Evolutionary conservation across 1,284 basidiomycete genomes (phyloP), one percentile per base, ranked within the genome.

Genomic region (Thelephora terrestris): DNA sequence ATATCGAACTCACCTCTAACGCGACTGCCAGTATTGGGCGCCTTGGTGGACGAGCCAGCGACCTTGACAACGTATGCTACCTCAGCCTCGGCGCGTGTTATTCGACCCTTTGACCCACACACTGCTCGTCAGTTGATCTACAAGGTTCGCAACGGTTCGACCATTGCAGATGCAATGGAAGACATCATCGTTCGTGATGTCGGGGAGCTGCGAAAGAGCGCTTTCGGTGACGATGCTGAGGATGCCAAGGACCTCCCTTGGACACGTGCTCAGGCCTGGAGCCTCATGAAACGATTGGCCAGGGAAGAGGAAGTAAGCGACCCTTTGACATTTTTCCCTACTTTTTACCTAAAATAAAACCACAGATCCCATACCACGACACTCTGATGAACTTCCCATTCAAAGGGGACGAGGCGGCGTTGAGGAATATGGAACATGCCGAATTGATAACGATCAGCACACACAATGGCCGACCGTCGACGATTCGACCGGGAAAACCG

Each of bases 201-300:
- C 7, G 76, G 81, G 39, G 93, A 96, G 64, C 69, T 97, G 44
- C 75, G 89, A 44, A 97, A 97, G 73, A 85, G 78, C 47, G 90
- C 90, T 0, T 98, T 97, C 61, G 95, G 92, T 0, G 93, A 97
- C 58, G 93, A 95, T 60, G 64, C 73, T 3, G 87, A 91, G 47
- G 93, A 96, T 59, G 85, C 86, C 3, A 91, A 91, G 64, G 71
- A 64, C 45, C 66, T 96, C 21, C 72, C 81, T 0, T 99, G 95
- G 95, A 77, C 81, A 7, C 74, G 86, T 42, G 83, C 88, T 47
- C 92, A 98, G 63, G 92, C 82, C 0, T 98, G 94, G 92, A 74
- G 73, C 25, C 70, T 99, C 7, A 71, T 98, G 51, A 85, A 82
- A 57, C 71, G 75, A 25, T 74, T 99, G 18, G 76, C 91, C 0